Evolutionary conservation across 1,284 basidiomycete species (phyloP).

Genomic region (Pseudozyma sp.): DNA sequence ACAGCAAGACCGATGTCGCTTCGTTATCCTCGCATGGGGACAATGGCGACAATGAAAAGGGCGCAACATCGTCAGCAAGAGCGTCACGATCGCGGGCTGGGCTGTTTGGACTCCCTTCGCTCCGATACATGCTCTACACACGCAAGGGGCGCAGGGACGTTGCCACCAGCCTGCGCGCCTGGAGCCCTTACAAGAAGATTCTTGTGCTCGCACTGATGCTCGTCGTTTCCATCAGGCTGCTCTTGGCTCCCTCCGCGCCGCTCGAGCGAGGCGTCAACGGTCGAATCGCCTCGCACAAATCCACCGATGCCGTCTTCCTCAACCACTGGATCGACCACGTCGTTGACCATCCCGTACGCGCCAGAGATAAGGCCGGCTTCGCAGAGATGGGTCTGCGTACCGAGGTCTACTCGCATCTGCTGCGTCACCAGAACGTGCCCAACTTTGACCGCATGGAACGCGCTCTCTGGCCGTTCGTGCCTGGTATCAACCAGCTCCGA

Average conservation of each 20-base stretch:
- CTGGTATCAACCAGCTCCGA: slow-evolving; percentile 51
- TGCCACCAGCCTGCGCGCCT: neutral
- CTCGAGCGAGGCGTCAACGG: slow-evolving; percentile 33
- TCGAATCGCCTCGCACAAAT: slow-evolving; percentile 17
- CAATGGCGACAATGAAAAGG: neutral
- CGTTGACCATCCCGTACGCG: slow-evolving; percentile 42
- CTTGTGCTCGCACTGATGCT: slow-evolving; percentile 17
- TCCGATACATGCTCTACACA: slow-evolving; percentile 22
- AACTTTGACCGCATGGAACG: slow-evolving; percentile 49
- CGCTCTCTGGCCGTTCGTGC: slow-evolving; percentile 50
- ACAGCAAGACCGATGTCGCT: slow-evolving; percentile 21
- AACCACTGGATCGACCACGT: slow-evolving; percentile 47
- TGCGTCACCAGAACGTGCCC: slow-evolving; percentile 37
- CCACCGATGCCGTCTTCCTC: slow-evolving; percentile 39
- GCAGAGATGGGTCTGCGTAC: slow-evolving; percentile 53
- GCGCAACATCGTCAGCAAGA: neutral
- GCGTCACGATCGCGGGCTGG: neutral
- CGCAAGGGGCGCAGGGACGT: slow-evolving; percentile 24
- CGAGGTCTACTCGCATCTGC: slow-evolving; percentile 52
- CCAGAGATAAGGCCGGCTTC: slow-evolving; percentile 45
- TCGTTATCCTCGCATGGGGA: slow-evolving; percentile 16
- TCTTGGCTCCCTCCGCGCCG: slow-evolving; percentile 6
- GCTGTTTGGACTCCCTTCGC: slow-evolving; percentile 7
- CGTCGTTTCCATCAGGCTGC: slow-evolving; percentile 12
- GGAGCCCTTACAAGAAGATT: slow-evolving; percentile 13